Evolutionary conservation across 1,284 basidiomycete species (phyloP).

Genomic region (Amylostereum areolatum): DNA sequence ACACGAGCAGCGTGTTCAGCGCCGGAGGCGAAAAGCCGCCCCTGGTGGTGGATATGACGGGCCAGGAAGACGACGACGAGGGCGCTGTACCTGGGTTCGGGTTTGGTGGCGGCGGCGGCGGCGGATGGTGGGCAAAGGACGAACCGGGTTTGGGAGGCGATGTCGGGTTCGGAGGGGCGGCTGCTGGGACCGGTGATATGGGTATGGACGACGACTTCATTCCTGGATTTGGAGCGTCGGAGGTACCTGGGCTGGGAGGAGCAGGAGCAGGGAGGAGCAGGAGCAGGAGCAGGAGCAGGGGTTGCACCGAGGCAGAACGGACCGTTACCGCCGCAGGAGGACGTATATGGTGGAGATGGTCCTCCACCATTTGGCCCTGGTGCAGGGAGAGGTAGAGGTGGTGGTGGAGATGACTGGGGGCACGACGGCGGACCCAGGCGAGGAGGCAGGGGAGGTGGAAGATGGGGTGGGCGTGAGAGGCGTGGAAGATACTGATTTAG

Average conservation of each 20-base stretch:
- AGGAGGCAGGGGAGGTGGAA: conserved; percentile 8
- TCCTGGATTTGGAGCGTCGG: conserved; percentile 19
- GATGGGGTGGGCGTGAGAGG: neutral
- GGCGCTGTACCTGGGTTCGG: conserved; percentile 27
- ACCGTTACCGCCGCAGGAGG: conserved; percentile 33
- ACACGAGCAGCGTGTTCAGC: conserved; percentile 61
- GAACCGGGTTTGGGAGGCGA: conserved; percentile 9
- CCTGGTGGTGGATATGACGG: conserved; percentile 43
- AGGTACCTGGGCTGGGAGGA: conserved; percentile 13
- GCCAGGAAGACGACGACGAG: conserved; percentile 58
- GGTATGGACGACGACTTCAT: conserved; percentile 18
- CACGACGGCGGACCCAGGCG: conserved; percentile 8
- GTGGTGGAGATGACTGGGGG: conserved; percentile 17
- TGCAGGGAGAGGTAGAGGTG: conserved; percentile 19
- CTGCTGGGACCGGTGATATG: conserved; percentile 2
- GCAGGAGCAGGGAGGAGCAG: conserved; percentile 23
- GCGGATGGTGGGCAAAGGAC: conserved; percentile 15
- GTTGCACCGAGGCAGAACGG: conserved; percentile 25
- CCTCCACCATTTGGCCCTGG: neutral
- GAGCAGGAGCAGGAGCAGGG: conserved; percentile 20
- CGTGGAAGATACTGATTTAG: no score
- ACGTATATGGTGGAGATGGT: conserved; percentile 26
- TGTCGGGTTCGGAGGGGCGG: conserved; percentile 11
- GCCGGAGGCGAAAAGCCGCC: conserved; percentile 77
- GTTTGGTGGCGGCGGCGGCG: conserved; percentile 13